These are phyloP conservation scores for Colletotrichum brevisporum DNA, from an alignment of 2,329 filamentous ascomycete genomes.

Conservation along the genomic window DNA sequence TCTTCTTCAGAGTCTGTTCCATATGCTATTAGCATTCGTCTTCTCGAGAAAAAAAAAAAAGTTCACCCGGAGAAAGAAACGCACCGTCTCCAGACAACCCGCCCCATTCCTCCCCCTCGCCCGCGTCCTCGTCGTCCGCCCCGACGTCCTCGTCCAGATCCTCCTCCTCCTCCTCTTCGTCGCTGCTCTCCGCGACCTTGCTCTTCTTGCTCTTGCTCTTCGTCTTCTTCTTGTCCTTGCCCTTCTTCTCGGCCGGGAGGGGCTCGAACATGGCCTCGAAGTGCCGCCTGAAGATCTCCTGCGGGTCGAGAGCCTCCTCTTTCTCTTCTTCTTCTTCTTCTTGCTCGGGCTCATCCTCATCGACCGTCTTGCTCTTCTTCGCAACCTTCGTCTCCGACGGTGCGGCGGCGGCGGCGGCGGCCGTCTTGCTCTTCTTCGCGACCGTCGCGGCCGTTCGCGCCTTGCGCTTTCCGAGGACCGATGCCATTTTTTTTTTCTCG, in stretches of 20 bases:
- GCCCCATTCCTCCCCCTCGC: conserved; percentile 68
- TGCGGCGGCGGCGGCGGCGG: not conserved
- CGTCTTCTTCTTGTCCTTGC: conserved; percentile 9
- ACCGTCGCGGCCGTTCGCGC: conserved; percentile 24
- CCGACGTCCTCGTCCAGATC: conserved; percentile 43
- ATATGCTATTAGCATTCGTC: not conserved
- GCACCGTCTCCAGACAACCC: conserved; percentile 68
- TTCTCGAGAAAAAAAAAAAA: too few relatives aligned
- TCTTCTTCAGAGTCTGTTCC: conserved; percentile 44
- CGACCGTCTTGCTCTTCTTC: conserved; percentile 1
- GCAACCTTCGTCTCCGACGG: not conserved
- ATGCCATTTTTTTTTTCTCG: conserved; percentile 25
- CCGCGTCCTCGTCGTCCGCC: conserved; percentile 43
- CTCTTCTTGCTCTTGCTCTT: conserved; percentile 41
- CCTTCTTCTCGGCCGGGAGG: conserved; percentile 57
- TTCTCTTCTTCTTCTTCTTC: conserved; percentile 40
- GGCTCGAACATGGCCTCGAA: conserved; percentile 93
- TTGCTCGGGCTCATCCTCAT: conserved; percentile 2
- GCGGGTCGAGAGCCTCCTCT: conserved; percentile 60
- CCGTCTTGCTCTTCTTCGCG: conserved; percentile 1
- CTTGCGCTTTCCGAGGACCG: conserved; percentile 42
- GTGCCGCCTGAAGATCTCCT: conserved; percentile 84
- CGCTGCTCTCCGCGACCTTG: conserved; percentile 39
- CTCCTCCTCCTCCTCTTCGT: conserved; percentile 44
- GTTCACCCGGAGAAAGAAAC: conserved; percentile 16